Evolutionary conservation across 2,329 filamentous ascomycete species (phyloP).

Genomic region (Eurotiales sp.): DNA sequence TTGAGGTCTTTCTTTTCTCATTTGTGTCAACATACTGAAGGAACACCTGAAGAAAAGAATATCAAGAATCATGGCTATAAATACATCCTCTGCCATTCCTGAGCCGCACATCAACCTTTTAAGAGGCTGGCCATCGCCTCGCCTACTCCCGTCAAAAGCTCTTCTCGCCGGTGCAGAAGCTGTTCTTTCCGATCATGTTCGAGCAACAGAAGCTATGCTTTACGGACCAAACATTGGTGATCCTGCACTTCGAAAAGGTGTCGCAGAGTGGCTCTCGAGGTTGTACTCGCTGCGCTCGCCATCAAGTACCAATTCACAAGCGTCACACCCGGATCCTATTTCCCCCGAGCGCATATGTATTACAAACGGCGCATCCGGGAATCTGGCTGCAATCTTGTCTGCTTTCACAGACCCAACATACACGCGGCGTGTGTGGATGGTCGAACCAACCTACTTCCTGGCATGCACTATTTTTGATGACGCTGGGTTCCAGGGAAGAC

Average conservation of each 20-base stretch:
- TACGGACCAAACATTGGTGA: constrained; percentile 5
- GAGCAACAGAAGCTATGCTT: constrained; percentile 2
- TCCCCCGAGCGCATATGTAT: constrained; percentile 1
- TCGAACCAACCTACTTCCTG: constrained; percentile 4
- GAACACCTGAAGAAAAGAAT: too few relatives aligned
- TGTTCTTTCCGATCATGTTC: not conserved
- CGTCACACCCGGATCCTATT: not conserved
- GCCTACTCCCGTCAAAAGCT: not conserved
- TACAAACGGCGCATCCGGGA: not conserved
- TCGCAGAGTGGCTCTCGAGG: not conserved
- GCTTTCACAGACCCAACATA: not conserved
- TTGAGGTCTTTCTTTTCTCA: too few relatives aligned
- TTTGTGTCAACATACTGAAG: too few relatives aligned
- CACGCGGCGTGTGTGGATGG: not conserved
- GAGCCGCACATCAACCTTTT: constrained; percentile 5
- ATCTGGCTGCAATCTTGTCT: not conserved
- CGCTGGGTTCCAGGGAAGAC: not conserved
- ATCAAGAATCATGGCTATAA: too few relatives aligned
- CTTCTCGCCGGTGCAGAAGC: not conserved
- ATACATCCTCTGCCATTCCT: not conserved
- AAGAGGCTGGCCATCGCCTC: constrained; percentile 5
- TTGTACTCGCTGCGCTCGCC: not conserved
- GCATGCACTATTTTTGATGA: not conserved
- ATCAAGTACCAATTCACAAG: not conserved
- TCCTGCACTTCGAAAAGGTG: constrained; percentile 1